A percentile compares a stretch with the other conserved stretches of the same genome.
These are phyloP conservation scores for Neofusicoccum laricinum DNA, from an alignment of 2,329 filamentous ascomycete genomes.

Conservation along the genomic window DNA sequence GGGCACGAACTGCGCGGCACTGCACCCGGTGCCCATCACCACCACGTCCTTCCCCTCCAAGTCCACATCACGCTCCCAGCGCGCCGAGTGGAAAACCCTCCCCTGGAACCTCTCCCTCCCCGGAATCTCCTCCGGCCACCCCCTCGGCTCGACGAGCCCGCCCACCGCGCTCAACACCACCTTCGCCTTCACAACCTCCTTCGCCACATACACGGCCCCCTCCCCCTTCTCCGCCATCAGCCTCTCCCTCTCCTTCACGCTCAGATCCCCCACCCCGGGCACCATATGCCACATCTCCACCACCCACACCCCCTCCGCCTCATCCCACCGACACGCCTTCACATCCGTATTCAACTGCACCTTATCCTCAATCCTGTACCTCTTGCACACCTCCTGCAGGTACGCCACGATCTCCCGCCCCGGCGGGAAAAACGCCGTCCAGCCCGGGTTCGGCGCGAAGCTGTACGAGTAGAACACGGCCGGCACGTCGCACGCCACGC, in stretches of 20 bases:
- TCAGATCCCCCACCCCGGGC: slow-evolving; percentile 54
- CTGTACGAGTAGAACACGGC: slow-evolving; percentile 57
- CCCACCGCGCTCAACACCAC: slow-evolving; percentile 56
- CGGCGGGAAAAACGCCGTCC: slow-evolving; percentile 49
- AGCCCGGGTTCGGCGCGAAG: slow-evolving; percentile 52
- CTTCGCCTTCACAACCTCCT: slow-evolving; percentile 53
- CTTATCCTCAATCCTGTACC: slow-evolving; percentile 54
- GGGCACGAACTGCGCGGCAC: slow-evolving; percentile 57
- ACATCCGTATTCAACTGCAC: slow-evolving; percentile 59
- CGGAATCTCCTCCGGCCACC: slow-evolving; percentile 49
- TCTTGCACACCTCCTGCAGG: slow-evolving; percentile 51
- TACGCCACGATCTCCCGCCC: slow-evolving; percentile 53
- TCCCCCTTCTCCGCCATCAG: slow-evolving; percentile 44
- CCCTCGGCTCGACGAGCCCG: slow-evolving; percentile 54
- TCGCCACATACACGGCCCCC: slow-evolving; percentile 48
- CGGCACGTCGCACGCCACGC: slow-evolving; percentile 56
- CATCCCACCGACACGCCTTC: slow-evolving; percentile 47
- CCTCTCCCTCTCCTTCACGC: slow-evolving; percentile 44
- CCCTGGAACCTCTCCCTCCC: slow-evolving; percentile 55
- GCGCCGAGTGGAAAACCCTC: slow-evolving; percentile 56
- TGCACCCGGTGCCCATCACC: slow-evolving; percentile 58
- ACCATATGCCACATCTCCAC: slow-evolving; percentile 50
- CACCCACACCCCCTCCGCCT: slow-evolving; percentile 55
- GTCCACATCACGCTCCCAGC: slow-evolving; percentile 54
- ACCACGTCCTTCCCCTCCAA: slow-evolving; percentile 55